These are phyloP conservation scores for Puccinellia tenuiflora DNA, from an alignment of 176 grass and related monocot genomes.

Conservation along the genomic window DNA sequence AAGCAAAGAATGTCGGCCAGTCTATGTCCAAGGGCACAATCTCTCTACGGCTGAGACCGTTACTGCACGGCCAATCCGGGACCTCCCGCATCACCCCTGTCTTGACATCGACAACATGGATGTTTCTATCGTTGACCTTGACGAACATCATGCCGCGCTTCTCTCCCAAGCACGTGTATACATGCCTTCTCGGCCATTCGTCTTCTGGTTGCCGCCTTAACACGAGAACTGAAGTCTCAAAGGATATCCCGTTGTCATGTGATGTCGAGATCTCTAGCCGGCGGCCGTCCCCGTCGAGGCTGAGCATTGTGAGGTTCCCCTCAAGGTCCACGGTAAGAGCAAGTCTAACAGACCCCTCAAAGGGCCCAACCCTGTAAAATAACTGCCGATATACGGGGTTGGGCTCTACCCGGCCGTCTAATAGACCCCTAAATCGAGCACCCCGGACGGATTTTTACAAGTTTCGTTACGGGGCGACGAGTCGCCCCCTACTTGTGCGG, in stretches of 20 bases:
- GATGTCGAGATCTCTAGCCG: background rate
- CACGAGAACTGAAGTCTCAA: background rate
- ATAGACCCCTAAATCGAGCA: too few relatives aligned
- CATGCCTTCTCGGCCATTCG: too few relatives aligned
- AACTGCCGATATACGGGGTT: too few relatives aligned
- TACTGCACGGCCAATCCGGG: background rate
- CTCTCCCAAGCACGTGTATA: background rate
- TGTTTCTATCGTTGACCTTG: too few relatives aligned
- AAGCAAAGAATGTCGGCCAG: background rate
- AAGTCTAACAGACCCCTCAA: too few relatives aligned
- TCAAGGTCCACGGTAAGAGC: background rate
- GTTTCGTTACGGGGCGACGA: too few relatives aligned
- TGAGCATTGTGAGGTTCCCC: background rate
- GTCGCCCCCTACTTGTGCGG: too few relatives aligned
- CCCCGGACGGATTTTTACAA: too few relatives aligned
- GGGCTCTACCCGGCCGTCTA: too few relatives aligned
- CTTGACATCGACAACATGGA: background rate
- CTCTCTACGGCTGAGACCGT: background rate
- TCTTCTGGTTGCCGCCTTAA: too few relatives aligned
- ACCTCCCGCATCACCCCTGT: background rate
- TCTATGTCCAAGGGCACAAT: background rate
- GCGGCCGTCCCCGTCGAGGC: background rate
- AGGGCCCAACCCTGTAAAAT: too few relatives aligned
- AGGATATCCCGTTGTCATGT: background rate
- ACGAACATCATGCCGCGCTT: background rate